phyloP scores from a whole-genome alignment of 139 green algal genomes.

The Tetraselmis chui region DNA sequence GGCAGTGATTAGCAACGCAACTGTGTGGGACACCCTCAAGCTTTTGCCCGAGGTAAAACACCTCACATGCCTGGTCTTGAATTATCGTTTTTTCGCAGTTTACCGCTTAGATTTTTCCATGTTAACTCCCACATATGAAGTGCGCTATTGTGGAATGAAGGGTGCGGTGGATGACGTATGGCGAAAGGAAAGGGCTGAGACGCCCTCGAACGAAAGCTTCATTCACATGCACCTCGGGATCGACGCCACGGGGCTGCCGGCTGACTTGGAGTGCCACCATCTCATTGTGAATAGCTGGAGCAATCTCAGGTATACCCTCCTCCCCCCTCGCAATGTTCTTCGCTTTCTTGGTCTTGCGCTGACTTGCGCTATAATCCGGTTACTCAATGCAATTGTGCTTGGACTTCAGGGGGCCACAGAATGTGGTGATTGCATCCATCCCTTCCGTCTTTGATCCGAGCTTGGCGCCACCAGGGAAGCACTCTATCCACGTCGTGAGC shows the following conservation, averaged over 20 bases:
- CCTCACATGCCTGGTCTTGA: no score
- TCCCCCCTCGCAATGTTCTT: not conserved
- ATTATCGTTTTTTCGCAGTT: no score
- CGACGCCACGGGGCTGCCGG: constrained; percentile 53
- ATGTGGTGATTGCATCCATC: constrained; percentile 64
- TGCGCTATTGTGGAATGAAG: no score
- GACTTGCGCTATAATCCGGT: no score
- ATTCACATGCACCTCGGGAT: constrained; percentile 90
- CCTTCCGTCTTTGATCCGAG: constrained; percentile 61
- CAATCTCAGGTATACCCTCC: constrained; percentile 15
- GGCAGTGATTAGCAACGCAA: constrained; percentile 81
- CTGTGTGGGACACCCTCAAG: constrained; percentile 68
- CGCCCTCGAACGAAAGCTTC: constrained; percentile 51
- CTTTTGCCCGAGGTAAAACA: constrained; percentile 47
- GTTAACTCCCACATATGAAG: no score
- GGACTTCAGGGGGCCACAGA: constrained; percentile 39
- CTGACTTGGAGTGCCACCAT: constrained; percentile 73
- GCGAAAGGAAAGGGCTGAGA: constrained; percentile 12
- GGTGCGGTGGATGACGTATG: constrained; percentile 6
- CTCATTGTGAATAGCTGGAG: constrained; percentile 71
- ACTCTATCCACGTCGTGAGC: constrained; percentile 23
- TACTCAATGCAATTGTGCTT: no score
- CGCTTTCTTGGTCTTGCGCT: no score
- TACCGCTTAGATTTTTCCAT: no score
- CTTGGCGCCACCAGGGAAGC: constrained; percentile 53